Percentiles rank a stretch among this genome's conserved stretches.
These are phyloP conservation scores for Theobroma grandiflorum DNA, from an alignment of 441 rosid species.

Conservation along the genomic window DNA sequence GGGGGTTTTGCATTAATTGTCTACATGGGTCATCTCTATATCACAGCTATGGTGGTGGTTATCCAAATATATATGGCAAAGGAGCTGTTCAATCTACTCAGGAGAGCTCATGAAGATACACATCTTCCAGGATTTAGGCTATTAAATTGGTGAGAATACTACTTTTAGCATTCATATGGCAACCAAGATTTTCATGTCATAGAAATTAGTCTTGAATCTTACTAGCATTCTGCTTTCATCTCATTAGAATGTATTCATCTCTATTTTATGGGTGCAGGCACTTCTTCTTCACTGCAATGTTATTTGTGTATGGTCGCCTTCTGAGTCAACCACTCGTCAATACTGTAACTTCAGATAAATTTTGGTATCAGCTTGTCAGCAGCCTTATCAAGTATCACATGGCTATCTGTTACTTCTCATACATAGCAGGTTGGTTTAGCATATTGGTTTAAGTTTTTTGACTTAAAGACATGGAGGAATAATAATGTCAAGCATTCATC, in stretches of 20 bases:
- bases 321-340: conserved; percentile 84
- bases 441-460: not conserved
- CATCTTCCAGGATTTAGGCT: conserved; percentile 92
- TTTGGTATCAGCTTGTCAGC: conserved; percentile 72
- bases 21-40: conserved; percentile 93
- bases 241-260: conserved; percentile 14
- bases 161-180: not conserved
- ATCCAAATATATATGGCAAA: conserved; percentile 88
- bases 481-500: not conserved
- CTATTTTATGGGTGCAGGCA: conserved; percentile 61
- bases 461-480: not conserved
- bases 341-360: conserved; percentile 75
- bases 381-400: conserved; percentile 81
- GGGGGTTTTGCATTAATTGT: conserved; percentile 76
- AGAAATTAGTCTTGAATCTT: conserved; percentile 7
- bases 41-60: conserved; percentile 86
- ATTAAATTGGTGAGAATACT: conserved; percentile 71
- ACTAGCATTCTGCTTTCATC: not conserved
- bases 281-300: conserved; percentile 94
- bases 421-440: conserved; percentile 74
- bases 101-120: conserved; percentile 81
- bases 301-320: conserved; percentile 89
- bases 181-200: not conserved
- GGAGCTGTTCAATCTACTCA: conserved; percentile 79
- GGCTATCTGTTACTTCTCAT: conserved; percentile 80